Conservation (phyloP, 148 eudicot species). For the Chenopodium berlandieri region DNA sequence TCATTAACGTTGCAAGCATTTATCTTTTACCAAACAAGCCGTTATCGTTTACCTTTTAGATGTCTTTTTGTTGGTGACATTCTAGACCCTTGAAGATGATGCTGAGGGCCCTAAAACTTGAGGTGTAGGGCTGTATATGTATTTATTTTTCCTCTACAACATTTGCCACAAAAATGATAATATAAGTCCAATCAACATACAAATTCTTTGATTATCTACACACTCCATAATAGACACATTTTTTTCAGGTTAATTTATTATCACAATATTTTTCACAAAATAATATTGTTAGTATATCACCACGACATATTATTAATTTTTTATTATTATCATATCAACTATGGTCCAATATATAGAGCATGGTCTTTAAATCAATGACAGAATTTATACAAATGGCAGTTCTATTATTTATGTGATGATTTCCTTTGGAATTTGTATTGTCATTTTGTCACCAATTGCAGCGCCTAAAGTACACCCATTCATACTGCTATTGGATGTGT, state of each 20-base stretch:
- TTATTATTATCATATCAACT: no score
- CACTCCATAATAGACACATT: not conserved
- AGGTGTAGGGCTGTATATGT: not conserved
- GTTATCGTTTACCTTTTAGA: not conserved
- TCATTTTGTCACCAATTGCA: constrained; percentile 1
- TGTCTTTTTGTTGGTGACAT: not conserved
- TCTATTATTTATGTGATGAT: not conserved
- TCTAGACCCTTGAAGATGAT: not conserved
- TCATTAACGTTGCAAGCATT: no score
- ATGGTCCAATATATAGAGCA: not conserved
- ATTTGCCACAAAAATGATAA: not conserved
- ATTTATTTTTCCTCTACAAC: not conserved
- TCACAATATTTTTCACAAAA: not conserved
- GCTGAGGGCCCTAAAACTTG: not conserved
- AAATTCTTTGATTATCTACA: not conserved
- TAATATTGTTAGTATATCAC: not conserved
- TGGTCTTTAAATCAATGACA: not conserved
- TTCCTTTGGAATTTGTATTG: not conserved
- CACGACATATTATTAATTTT: not conserved
- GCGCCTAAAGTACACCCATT: not conserved
- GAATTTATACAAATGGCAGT: not conserved
- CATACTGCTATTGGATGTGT: not conserved
- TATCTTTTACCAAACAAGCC: no score
- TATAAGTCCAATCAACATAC: not conserved
- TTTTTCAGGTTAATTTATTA: not conserved